These are phyloP conservation scores for Eremochloa ophiuroides DNA, from an alignment of 176 grass and related monocot species.

Conservation along the genomic window DNA sequence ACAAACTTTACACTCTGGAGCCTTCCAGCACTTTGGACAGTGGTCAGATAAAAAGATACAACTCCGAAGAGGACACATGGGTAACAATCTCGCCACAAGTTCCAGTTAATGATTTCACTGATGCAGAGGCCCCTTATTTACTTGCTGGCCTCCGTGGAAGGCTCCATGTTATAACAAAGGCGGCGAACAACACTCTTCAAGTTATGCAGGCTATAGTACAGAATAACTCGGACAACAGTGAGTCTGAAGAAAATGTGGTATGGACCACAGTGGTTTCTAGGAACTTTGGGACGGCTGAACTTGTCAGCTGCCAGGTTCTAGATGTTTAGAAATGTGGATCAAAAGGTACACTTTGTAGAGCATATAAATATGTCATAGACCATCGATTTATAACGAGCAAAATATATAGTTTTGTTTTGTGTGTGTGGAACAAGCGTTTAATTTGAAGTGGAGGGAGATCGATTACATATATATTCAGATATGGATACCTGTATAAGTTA, in stretches of 20 bases:
- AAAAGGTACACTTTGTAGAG: background rate
- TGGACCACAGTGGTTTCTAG: constrained; percentile 59
- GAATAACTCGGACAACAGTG: constrained; percentile 6
- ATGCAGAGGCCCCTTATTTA: constrained; percentile 75
- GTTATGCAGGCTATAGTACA: constrained; percentile 49
- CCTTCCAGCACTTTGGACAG: constrained; percentile 69
- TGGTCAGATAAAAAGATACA: constrained; percentile 70
- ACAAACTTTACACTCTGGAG: constrained; percentile 71
- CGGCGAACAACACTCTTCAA: constrained; percentile 39
- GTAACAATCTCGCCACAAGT: constrained; percentile 46
- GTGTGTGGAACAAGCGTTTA: background rate
- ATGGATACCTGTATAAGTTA: constrained; percentile 2
- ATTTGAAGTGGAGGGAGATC: background rate
- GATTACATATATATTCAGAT: background rate
- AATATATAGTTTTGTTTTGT: background rate
- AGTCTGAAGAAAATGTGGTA: constrained; percentile 23
- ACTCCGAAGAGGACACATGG: constrained; percentile 62
- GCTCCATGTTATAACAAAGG: constrained; percentile 78
- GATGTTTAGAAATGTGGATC: constrained; percentile 36
- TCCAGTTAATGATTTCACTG: constrained; percentile 62
- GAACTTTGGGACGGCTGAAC: constrained; percentile 72
- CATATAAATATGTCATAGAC: background rate
- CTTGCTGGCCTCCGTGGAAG: constrained; percentile 60
- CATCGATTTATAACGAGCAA: background rate
- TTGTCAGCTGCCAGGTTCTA: constrained; percentile 84